phyloP scores from a whole-genome alignment of 2,329 filamentous ascomycete species.

The Clonostachys solani region DNA sequence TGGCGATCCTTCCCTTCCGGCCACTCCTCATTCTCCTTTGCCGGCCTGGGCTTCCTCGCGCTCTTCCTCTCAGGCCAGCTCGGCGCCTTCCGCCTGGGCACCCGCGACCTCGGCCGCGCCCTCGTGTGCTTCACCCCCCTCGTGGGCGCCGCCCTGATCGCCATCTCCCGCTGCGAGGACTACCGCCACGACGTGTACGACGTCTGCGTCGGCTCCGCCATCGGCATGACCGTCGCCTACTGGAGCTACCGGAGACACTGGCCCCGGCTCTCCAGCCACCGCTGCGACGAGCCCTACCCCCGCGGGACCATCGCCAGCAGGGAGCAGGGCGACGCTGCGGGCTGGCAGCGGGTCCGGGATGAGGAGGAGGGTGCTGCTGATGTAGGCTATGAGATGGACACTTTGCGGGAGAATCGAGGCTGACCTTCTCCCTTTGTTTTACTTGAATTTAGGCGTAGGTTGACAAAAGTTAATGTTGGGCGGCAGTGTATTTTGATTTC shows the following conservation, averaged over 20 bases:
- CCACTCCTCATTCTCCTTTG: conserved; percentile 75
- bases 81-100: conserved; percentile 44
- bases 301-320: conserved; percentile 15
- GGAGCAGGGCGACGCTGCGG: conserved; percentile 15
- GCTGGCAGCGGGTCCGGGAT: conserved; percentile 43
- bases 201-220: conserved; percentile 54
- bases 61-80: conserved; percentile 67
- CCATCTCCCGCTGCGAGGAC: conserved; percentile 65
- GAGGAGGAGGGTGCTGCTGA: conserved; percentile 37
- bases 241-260: conserved; percentile 66
- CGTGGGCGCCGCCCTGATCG: conserved; percentile 61
- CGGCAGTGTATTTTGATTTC: no score
- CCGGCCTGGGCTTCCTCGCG: conserved; percentile 70
- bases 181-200: conserved; percentile 71
- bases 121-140: conserved; percentile 55
- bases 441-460: no score
- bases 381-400: conserved; percentile 19
- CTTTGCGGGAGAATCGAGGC: background rate
- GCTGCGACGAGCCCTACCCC: conserved; percentile 55
- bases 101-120: conserved; percentile 49
- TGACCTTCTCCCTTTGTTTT: background rate
- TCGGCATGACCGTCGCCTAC: conserved; percentile 57
- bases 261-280: conserved; percentile 45
- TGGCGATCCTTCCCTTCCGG: conserved; percentile 82
- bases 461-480: no score